A percentile compares a stretch with the other conserved stretches of the same genome.
phyloP scores from a whole-genome alignment of 345 rosid species.

The Adansonia digitata region DNA sequence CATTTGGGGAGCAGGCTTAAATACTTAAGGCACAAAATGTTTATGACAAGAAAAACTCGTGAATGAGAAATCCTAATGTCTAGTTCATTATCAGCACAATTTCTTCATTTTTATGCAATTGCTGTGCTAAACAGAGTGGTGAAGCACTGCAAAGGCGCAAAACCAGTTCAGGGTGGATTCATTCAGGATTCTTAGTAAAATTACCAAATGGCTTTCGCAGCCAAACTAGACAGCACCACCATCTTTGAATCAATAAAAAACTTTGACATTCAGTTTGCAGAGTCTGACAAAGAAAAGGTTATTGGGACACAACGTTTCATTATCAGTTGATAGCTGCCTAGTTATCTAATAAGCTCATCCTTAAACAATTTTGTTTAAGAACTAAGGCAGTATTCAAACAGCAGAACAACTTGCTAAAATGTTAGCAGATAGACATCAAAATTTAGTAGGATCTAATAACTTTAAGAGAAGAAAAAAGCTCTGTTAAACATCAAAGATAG shows the following conservation, averaged over 20 bases:
- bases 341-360: not conserved
- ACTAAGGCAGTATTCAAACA: not conserved
- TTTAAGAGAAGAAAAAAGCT: not conserved
- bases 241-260: not conserved
- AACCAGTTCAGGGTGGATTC: not conserved
- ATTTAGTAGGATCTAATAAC: not conserved
- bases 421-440: not conserved
- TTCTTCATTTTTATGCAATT: not conserved
- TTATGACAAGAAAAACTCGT: not conserved
- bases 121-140: not conserved
- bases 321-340: not conserved
- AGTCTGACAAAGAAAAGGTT: not conserved
- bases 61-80: no score
- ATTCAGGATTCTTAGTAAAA: not conserved
- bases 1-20: not conserved
- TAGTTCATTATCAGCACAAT: not conserved
- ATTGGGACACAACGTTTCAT: not conserved
- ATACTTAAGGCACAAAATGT: not conserved
- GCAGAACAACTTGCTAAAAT: not conserved
- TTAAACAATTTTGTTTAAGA: not conserved
- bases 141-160: not conserved
- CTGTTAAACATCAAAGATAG: not conserved
- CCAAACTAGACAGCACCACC: not conserved
- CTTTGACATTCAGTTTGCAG: not conserved
- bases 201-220: not conserved